Evolutionary conservation across 1,284 basidiomycete genomes (phyloP).

Genomic region (Microbotryum saponariae): DNA sequence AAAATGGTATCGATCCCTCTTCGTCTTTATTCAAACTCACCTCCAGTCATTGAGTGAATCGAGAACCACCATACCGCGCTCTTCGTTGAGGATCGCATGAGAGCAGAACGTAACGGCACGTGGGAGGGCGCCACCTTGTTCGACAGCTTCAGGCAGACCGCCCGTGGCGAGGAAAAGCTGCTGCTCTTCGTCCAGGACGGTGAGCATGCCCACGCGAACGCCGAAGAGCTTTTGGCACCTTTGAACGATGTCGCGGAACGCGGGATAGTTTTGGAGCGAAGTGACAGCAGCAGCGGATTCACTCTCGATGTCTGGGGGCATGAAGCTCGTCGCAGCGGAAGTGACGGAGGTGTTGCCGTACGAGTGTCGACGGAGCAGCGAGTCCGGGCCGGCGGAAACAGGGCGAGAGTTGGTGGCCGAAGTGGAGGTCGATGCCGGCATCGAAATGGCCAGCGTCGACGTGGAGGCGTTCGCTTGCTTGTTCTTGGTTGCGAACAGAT

Average conservation of each 20-base stretch:
- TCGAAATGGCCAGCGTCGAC: slow-evolving; percentile 7
- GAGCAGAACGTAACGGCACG: slow-evolving; percentile 30
- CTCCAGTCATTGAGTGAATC: slow-evolving; percentile 33
- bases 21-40: slow-evolving; percentile 3
- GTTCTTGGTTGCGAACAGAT: slow-evolving; percentile 25
- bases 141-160: slow-evolving; percentile 30
- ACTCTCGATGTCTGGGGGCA: neutral
- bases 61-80: slow-evolving; percentile 31
- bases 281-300: neutral
- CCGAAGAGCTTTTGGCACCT: slow-evolving; percentile 32
- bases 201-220: slow-evolving; percentile 31
- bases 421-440: slow-evolving; percentile 10
- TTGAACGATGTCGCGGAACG: slow-evolving; percentile 34
- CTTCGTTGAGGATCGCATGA: slow-evolving; percentile 31
- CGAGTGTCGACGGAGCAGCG: slow-evolving; percentile 8
- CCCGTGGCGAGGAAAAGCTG: slow-evolving; percentile 36
- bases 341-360: neutral
- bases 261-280: slow-evolving; percentile 19
- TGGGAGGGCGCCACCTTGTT: slow-evolving; percentile 17
- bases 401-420: neutral
- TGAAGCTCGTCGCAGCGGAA: neutral
- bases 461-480: slow-evolving; percentile 8
- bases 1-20: neutral
- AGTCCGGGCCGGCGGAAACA: neutral
- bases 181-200: slow-evolving; percentile 35